phyloP scores from a whole-genome alignment of 2,329 filamentous ascomycete species.

The Aspergillus fijiensis region DNA sequence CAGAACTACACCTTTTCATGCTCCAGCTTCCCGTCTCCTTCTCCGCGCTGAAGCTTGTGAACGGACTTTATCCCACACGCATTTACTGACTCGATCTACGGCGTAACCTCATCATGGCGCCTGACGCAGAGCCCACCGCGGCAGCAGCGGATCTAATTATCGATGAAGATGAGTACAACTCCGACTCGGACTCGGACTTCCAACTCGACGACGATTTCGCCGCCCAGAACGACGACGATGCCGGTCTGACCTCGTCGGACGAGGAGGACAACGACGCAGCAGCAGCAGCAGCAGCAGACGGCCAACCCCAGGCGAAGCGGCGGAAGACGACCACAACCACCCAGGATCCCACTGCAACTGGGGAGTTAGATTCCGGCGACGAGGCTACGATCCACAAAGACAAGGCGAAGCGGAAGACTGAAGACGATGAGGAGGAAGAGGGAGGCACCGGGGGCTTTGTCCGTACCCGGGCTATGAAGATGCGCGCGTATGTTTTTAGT shows the following conservation, averaged over 20 bases:
- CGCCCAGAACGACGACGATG: constrained; percentile 37
- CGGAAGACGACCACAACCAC: constrained; percentile 30
- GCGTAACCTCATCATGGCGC: not conserved
- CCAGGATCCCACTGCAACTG: constrained; percentile 19
- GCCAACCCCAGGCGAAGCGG: constrained; percentile 40
- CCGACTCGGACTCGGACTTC: constrained; percentile 42
- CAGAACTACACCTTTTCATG: constrained; percentile 23
- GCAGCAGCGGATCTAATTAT: constrained; percentile 9
- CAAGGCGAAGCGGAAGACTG: constrained; percentile 43
- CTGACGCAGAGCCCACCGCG: not conserved
- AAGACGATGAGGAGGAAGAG: constrained; percentile 45
- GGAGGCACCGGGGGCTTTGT: constrained; percentile 53
- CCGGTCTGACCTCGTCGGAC: constrained; percentile 25
- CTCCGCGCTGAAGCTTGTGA: not conserved
- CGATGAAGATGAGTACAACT: constrained; percentile 39
- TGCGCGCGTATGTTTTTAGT: constrained; percentile 42
- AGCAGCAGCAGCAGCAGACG: not conserved
- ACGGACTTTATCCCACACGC: not conserved
- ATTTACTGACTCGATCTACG: not conserved
- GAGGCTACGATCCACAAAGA: constrained; percentile 56
- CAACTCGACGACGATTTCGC: constrained; percentile 38
- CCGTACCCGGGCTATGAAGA: constrained; percentile 54
- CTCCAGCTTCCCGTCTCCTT: not conserved
- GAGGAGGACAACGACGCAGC: constrained; percentile 24
- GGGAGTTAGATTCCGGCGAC: constrained; percentile 55